These are phyloP conservation scores for Orbilia quercus DNA, from an alignment of 2,329 filamentous ascomycete genomes.

Conservation along the genomic window DNA sequence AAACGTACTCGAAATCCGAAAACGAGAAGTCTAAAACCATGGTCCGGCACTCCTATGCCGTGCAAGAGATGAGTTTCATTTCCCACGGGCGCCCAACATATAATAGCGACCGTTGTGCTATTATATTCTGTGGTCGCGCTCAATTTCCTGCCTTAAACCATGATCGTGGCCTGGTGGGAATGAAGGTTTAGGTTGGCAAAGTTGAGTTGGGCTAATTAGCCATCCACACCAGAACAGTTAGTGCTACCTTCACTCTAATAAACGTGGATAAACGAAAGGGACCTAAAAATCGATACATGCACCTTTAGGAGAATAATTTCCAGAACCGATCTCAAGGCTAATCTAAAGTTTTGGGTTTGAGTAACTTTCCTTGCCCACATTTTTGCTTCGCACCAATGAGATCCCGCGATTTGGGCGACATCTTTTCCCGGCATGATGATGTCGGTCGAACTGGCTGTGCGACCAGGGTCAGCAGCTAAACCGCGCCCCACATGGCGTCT, in stretches of 20 bases:
- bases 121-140: too few species aligned
- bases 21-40: conserved; percentile 27
- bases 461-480: conserved; percentile 37
- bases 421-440: conserved; percentile 50
- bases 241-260: conserved; percentile 37
- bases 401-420: conserved; percentile 55
- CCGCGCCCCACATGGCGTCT: conserved; percentile 55
- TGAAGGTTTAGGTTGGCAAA: conserved; percentile 42
- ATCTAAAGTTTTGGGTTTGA: conserved; percentile 56
- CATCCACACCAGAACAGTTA: conserved; percentile 27
- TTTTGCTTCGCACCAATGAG: conserved; percentile 48
- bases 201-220: conserved; percentile 49
- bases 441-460: conserved; percentile 50
- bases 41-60: conserved; percentile 44
- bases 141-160: conserved; percentile 55
- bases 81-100: conserved; percentile 55
- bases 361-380: conserved; percentile 29
- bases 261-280: conserved; percentile 54
- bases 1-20: conserved; percentile 25
- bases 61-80: conserved; percentile 57
- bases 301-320: conserved; percentile 56
- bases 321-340: conserved; percentile 47
- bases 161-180: conserved; percentile 54
- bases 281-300: conserved; percentile 43
- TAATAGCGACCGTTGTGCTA: conserved; percentile 46